A percentile compares a stretch with the other conserved stretches of the same genome.
These are phyloP conservation scores for Cyberlindnera xishuangbannaensis DNA, from an alignment of 805 yeast genomes.

Conservation along the genomic window DNA sequence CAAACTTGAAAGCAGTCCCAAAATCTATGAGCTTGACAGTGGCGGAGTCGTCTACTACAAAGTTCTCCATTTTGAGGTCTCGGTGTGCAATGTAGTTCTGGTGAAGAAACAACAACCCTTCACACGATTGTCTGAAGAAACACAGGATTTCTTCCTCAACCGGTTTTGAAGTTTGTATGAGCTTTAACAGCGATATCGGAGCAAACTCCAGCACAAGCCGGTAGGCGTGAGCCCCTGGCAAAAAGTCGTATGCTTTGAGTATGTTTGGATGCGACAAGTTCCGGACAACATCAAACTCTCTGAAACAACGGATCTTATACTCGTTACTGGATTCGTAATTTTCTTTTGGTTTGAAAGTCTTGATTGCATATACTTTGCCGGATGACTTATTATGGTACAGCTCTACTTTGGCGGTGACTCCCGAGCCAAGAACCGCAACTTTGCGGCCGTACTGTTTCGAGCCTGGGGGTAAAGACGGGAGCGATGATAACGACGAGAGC, in stretches of 20 bases:
- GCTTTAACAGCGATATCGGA: conserved; percentile 79
- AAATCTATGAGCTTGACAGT: conserved; percentile 83
- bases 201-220: conserved; percentile 86
- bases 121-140: conserved; percentile 72
- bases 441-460: conserved; percentile 15
- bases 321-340: conserved; percentile 54
- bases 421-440: conserved; percentile 23
- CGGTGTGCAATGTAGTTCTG: conserved; percentile 80
- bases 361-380: conserved; percentile 33
- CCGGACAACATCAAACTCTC: conserved; percentile 74
- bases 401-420: conserved; percentile 33
- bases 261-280: conserved; percentile 66
- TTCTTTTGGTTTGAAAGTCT: conserved; percentile 38
- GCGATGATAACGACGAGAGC: neutral
- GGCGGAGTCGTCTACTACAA: conserved; percentile 71
- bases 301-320: conserved; percentile 64
- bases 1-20: conserved; percentile 78
- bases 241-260: conserved; percentile 66
- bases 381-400: conserved; percentile 21
- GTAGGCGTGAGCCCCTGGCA: conserved; percentile 50
- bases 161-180: conserved; percentile 80
- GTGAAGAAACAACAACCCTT: conserved; percentile 73
- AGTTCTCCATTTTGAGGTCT: conserved; percentile 86
- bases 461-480: conserved; percentile 1
- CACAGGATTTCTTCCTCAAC: conserved; percentile 59